Percentiles rank a stretch among this genome's conserved stretches.
These are phyloP conservation scores for Angomonas ambiguus DNA, from an alignment of 208 protist genomes.

Conservation along the genomic window DNA sequence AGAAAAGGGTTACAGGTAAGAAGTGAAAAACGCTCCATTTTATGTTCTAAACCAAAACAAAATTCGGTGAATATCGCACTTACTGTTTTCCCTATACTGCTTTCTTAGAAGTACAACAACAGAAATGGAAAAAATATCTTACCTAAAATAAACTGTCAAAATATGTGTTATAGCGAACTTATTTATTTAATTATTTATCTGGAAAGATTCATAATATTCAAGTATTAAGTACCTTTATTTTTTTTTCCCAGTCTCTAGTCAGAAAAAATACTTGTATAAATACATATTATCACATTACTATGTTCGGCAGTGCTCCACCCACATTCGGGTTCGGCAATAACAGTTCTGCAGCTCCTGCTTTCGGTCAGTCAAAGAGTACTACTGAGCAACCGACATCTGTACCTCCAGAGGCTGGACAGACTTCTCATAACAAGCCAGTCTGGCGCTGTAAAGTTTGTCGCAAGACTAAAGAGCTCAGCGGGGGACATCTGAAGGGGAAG, in stretches of 20 bases:
- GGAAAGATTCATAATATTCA: not conserved
- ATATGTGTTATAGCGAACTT: not conserved
- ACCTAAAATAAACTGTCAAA: not conserved
- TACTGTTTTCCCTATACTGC: too few relatives aligned
- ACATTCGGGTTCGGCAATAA: not conserved
- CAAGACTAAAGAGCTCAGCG: slow-evolving; percentile 35
- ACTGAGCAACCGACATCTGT: not conserved
- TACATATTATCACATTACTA: too few relatives aligned
- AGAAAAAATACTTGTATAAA: too few relatives aligned
- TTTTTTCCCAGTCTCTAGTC: not conserved
- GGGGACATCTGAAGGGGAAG: slow-evolving; percentile 42
- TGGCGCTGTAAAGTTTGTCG: slow-evolving; percentile 33
- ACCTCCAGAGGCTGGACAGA: not conserved
- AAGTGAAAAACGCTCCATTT: too few relatives aligned
- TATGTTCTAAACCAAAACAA: too few relatives aligned
- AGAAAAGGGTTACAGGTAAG: too few relatives aligned
- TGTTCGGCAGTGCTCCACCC: too few relatives aligned
- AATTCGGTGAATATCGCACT: too few relatives aligned
- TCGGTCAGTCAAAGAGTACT: not conserved
- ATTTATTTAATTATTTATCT: not conserved
- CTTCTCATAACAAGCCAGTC: not conserved
- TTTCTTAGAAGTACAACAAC: too few relatives aligned
- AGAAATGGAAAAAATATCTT: too few relatives aligned
- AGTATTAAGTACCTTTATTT: not conserved
- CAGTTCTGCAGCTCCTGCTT: not conserved